Base-by-base conservation (phyloP, 768 basidiomycete species). In the Suillus alpinus region DNA sequence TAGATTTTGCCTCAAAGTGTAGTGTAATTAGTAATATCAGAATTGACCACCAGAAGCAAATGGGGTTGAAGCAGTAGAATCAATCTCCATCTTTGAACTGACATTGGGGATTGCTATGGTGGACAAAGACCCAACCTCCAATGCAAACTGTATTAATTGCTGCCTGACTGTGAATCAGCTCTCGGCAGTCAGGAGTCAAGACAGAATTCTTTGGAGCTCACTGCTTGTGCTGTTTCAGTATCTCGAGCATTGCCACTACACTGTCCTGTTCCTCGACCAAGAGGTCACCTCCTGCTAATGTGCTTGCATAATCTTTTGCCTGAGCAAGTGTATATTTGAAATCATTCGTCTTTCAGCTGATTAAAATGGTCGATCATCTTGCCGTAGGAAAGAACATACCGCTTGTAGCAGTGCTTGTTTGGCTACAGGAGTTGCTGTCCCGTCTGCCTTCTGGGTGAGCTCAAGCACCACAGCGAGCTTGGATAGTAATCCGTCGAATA, bases 31-130 rank as follows among this genome's bases (percentile, higher is more conserved):
- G 36, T n/a, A 43, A 52, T 10, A 26, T 55, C 3, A 55, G 10
- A 29, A 39, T 18, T 55, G 53, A 29, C 16, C 53, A 29, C 53
- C 53, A 12, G 77, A 73, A 59, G 47, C 62, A 80, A 69, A 76
- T 12, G 89, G 89, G 4, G 89, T 91, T 4, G 89, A 90, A 31
- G 89, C 89, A 60, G 84, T 86, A 14, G 89, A 91, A 68, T 91
- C 89, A 41, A 91, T 72, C 65, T 90, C 89, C 82, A 89, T 88
- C 62, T 77, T 80, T 5, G 66, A 49, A 26, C 78, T 74, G 13
- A 62, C 64, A 3, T 63, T 61, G 6, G 69, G 69, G n/a, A 67
- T 49, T 14, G 65, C 67, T 29, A 66, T 39, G 4, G 71, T 64
- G 8, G 75, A 71, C 34, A 80, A 74, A 14, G 67, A 68, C 23